A percentile compares a stretch with the other conserved stretches of the same genome.
These are phyloP conservation scores for Westerdykella ornata DNA, from an alignment of 2,329 filamentous ascomycete species.

Conservation along the genomic window DNA sequence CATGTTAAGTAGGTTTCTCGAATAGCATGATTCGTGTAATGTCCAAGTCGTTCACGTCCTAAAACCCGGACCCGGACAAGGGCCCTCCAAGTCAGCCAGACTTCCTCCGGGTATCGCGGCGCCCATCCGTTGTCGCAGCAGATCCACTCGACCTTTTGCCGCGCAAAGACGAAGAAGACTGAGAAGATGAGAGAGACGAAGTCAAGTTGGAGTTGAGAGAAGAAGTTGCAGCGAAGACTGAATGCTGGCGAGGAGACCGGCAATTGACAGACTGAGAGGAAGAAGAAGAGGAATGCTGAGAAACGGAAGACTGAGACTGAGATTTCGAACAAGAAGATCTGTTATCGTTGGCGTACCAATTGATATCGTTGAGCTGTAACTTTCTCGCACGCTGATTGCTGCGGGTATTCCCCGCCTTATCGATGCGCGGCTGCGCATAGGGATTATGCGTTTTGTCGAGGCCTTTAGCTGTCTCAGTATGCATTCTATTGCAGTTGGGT, in stretches of 20 bases:
- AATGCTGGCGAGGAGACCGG: too few species aligned
- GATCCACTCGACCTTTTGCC: too few species aligned
- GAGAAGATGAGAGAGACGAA: too few species aligned
- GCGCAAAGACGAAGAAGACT: too few species aligned
- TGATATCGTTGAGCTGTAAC: constrained; percentile 90
- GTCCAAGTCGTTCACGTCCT: too few species aligned
- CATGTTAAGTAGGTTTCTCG: too few species aligned
- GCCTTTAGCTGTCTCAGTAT: constrained; percentile 33
- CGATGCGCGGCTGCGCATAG: constrained; percentile 43
- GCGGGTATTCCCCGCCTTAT: constrained; percentile 58
- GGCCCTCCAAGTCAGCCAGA: too few species aligned
- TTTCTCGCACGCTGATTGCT: constrained; percentile 78
- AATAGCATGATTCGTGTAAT: too few species aligned
- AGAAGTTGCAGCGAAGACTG: background rate
- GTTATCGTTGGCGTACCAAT: constrained; percentile 69
- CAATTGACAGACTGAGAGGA: background rate
- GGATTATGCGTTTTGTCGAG: constrained; percentile 39
- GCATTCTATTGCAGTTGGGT: constrained; percentile 46
- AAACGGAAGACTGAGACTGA: constrained; percentile 2
- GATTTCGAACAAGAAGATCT: constrained; percentile 13
- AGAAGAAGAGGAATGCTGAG: background rate
- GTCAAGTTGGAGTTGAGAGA: background rate
- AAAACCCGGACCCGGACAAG: too few species aligned
- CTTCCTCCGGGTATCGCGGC: too few species aligned
- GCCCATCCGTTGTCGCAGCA: too few species aligned